phyloP scores from a whole-genome alignment of 768 basidiomycete species.

The Macrolepiota albuminosa region DNA sequence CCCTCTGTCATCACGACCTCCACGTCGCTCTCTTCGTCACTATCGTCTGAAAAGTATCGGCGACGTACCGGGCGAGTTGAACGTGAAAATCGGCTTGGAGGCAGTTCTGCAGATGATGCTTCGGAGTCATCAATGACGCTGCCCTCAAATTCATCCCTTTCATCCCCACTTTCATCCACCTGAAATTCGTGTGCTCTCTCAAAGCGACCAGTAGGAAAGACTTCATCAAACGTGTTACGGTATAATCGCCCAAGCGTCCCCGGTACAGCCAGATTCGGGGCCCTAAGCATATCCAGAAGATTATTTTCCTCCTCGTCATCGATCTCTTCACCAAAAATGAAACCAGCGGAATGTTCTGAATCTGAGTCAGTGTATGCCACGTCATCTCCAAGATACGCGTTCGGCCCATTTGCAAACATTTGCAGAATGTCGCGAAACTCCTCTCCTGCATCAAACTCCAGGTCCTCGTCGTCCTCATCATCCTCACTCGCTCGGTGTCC shows the following conservation, averaged over 20 bases:
- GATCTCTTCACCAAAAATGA: not conserved
- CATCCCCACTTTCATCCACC: slow-evolving; percentile 18
- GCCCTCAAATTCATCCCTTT: slow-evolving; percentile 40
- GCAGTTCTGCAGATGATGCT: slow-evolving; percentile 4
- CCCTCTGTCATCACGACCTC: slow-evolving; percentile 6
- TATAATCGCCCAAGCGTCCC: not conserved
- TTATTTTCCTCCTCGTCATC: slow-evolving; percentile 2
- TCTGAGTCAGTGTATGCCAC: not conserved
- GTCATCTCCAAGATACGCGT: slow-evolving; percentile 1
- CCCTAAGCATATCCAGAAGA: not conserved
- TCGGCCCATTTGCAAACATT: slow-evolving; percentile 1
- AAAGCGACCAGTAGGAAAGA: slow-evolving; percentile 12
- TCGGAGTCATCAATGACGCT: slow-evolving; percentile 55
- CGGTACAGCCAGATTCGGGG: not conserved
- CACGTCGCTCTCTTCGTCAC: not conserved
- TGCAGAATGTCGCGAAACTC: slow-evolving; percentile 3
- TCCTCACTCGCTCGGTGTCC: slow-evolving; percentile 42
- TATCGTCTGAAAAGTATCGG: not conserved
- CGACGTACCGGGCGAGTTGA: not conserved
- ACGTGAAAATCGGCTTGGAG: not conserved
- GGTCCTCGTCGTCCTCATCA: slow-evolving; percentile 34
- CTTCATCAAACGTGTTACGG: not conserved
- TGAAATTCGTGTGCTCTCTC: slow-evolving; percentile 11
- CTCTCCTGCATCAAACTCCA: slow-evolving; percentile 21
- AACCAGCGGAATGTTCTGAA: not conserved